Conservation (phyloP, 2,329 filamentous ascomycete species). For the Aciculosporium take region DNA sequence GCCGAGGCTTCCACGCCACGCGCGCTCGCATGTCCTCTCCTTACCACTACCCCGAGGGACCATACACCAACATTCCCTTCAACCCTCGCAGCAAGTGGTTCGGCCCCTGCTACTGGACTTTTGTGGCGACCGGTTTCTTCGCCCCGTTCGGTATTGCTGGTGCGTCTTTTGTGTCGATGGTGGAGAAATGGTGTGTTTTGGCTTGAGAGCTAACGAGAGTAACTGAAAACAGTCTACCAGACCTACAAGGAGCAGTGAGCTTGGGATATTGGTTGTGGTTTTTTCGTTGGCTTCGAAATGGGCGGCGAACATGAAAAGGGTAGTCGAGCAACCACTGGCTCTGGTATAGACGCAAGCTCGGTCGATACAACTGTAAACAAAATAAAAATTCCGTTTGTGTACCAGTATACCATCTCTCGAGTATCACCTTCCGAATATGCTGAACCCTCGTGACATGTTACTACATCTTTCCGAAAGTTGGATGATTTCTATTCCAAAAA, state of each 20-base stretch:
- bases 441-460: neutral
- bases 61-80: conserved; percentile 91
- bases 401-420: neutral
- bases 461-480: neutral
- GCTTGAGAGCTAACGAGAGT: conserved; percentile 3
- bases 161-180: conserved; percentile 26
- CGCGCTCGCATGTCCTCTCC: conserved; percentile 73
- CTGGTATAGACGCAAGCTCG: conserved; percentile 19
- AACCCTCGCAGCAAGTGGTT: conserved; percentile 88
- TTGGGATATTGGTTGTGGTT: conserved; percentile 5
- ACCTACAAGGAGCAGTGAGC: conserved; percentile 26
- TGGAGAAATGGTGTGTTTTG: neutral
- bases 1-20: conserved; percentile 89
- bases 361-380: conserved; percentile 14
- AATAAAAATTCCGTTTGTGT: conserved; percentile 11
- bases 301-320: conserved; percentile 10
- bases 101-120: conserved; percentile 66
- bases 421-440: neutral
- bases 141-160: conserved; percentile 49
- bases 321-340: conserved; percentile 15
- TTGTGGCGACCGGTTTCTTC: conserved; percentile 42
- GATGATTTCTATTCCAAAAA: neutral
- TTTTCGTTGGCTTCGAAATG: conserved; percentile 8
- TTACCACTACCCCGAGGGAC: conserved; percentile 97
- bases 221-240: conserved; percentile 29